phyloP scores from a whole-genome alignment of 352 stramenopile genomes.

The Discostella stelligera region DNA sequence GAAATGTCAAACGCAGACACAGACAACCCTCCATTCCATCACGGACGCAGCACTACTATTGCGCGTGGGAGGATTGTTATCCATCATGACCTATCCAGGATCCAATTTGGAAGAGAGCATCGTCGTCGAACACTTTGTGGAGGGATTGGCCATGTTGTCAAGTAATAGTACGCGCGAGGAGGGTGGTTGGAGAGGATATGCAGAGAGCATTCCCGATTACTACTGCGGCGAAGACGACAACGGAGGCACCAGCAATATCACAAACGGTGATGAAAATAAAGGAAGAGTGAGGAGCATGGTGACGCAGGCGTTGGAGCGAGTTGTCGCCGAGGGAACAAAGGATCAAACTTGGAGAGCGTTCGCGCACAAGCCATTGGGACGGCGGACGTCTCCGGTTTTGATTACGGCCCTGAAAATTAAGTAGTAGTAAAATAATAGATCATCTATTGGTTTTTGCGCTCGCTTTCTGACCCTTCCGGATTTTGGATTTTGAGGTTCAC shows the following conservation, averaged over 20 bases:
- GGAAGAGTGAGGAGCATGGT: slow-evolving; percentile 16
- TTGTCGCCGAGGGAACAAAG: slow-evolving; percentile 36
- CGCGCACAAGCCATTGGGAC: slow-evolving; percentile 64
- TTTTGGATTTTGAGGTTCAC: too few relatives aligned
- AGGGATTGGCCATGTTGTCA: slow-evolving; percentile 66
- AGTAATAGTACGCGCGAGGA: slow-evolving; percentile 36
- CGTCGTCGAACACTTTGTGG: slow-evolving; percentile 62
- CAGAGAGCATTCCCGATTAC: slow-evolving; percentile 33
- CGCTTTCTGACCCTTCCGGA: too few relatives aligned
- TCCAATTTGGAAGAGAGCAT: slow-evolving; percentile 62
- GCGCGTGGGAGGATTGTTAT: slow-evolving; percentile 66
- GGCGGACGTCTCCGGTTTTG: slow-evolving; percentile 62
- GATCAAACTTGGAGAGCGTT: slow-evolving; percentile 68
- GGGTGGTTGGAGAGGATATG: slow-evolving; percentile 51
- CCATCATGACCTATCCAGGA: slow-evolving; percentile 71
- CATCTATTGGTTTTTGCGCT: too few relatives aligned
- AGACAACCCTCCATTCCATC: slow-evolving; percentile 63
- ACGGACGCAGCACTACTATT: slow-evolving; percentile 58
- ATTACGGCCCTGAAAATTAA: slow-evolving; percentile 72
- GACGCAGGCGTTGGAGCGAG: slow-evolving; percentile 33
- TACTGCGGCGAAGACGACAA: slow-evolving; percentile 9
- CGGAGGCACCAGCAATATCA: neutral
- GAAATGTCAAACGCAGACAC: slow-evolving; percentile 24
- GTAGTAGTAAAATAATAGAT: slow-evolving; percentile 49
- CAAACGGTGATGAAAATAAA: neutral